Percentiles rank a stretch among this genome's conserved stretches.
These are phyloP conservation scores for Salvia rosmarinus DNA, from an alignment of 257 asterid species.

Conservation along the genomic window DNA sequence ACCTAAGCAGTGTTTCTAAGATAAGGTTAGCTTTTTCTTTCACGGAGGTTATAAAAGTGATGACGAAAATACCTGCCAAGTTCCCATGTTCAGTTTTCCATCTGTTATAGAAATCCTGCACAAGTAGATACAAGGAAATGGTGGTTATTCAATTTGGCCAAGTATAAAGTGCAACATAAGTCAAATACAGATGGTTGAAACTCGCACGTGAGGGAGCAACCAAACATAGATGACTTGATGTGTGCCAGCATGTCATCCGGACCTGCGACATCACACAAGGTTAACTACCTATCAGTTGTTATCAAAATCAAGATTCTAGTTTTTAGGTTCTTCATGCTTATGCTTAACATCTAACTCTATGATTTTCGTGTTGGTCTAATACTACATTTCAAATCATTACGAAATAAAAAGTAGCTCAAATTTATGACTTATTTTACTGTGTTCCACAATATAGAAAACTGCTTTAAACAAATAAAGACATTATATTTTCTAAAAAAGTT, in stretches of 20 bases:
- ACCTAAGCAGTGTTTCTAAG: neutral
- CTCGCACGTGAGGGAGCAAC: constrained; percentile 78
- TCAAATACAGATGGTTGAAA: constrained; percentile 19
- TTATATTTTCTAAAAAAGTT: neutral
- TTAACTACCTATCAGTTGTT: constrained; percentile 13
- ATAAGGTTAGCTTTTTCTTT: neutral
- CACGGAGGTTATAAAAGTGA: constrained; percentile 1
- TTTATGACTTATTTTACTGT: neutral
- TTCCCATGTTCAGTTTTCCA: constrained; percentile 90
- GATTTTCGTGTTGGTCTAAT: neutral
- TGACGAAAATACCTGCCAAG: constrained; percentile 83
- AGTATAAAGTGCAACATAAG: constrained; percentile 3
- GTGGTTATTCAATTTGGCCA: constrained; percentile 14
- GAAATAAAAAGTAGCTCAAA: constrained; percentile 3
- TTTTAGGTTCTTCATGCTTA: neutral
- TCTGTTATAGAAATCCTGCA: constrained; percentile 89
- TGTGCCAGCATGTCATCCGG: constrained; percentile 99
- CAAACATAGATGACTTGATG: constrained; percentile 96
- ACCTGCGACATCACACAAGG: constrained; percentile 59
- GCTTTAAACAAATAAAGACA: constrained; percentile 5
- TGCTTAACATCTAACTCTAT: neutral
- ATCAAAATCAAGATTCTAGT: neutral
- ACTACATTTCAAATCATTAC: neutral
- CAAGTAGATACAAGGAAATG: constrained; percentile 27
- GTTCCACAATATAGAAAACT: constrained; percentile 11